These are phyloP conservation scores for Boletus coccyginus DNA, from an alignment of 768 basidiomycete genomes.

Conservation along the genomic window DNA sequence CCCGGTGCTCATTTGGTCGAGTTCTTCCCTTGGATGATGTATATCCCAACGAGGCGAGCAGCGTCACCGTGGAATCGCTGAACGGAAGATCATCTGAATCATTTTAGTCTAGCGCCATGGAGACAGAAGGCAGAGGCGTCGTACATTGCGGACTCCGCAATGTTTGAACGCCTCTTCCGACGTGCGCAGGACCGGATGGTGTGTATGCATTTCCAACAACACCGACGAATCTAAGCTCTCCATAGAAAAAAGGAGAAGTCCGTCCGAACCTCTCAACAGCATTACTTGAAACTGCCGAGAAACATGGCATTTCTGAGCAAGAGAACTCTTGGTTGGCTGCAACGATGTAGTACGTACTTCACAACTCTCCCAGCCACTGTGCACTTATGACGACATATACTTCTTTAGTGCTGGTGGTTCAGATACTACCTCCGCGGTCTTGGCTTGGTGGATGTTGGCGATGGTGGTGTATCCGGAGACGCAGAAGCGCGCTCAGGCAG, in stretches of 20 bases:
- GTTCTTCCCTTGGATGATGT: slow-evolving; percentile 34
- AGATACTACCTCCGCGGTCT: neutral
- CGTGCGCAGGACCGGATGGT: slow-evolving; percentile 3
- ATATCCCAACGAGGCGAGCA: slow-evolving; percentile 24
- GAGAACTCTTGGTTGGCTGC: slow-evolving; percentile 19
- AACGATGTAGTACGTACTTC: slow-evolving; percentile 8
- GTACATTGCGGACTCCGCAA: neutral
- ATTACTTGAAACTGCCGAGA: neutral
- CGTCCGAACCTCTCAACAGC: neutral
- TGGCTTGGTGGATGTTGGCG: slow-evolving; percentile 22
- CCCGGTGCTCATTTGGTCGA: slow-evolving; percentile 39
- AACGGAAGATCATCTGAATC: neutral
- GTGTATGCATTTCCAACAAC: neutral
- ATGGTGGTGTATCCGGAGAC: slow-evolving; percentile 27
- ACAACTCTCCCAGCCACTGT: neutral
- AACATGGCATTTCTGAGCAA: slow-evolving; percentile 3
- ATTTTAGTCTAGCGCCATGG: slow-evolving; percentile 2
- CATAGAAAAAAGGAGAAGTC: slow-evolving; percentile 1
- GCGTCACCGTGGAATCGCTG: neutral
- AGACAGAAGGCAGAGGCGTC: neutral
- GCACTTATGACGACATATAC: neutral
- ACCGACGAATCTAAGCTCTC: neutral
- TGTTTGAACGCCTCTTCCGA: neutral
- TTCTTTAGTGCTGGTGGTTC: slow-evolving; percentile 4
- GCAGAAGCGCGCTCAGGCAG: slow-evolving; percentile 23